A percentile compares a stretch with the other conserved stretches of the same genome.
Conservation (phyloP, 768 basidiomycete genomes). For the Hemileccinum impolitum region DNA sequence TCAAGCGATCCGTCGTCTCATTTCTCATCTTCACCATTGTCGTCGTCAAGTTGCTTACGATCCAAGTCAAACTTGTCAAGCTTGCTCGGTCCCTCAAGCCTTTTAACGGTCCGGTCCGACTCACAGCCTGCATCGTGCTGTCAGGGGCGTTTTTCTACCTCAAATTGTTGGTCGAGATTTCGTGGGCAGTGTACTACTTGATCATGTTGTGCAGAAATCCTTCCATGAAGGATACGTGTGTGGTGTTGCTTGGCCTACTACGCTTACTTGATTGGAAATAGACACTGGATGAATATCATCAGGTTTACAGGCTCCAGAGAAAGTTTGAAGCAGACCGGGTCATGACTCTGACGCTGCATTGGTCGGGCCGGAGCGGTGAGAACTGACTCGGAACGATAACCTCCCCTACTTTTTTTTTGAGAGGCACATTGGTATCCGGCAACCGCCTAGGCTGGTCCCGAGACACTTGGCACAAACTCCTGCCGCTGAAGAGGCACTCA, state of each 20-base stretch:
- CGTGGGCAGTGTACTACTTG: constrained; percentile 28
- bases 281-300: neutral
- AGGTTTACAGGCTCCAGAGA: too few species aligned
- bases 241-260: constrained; percentile 20
- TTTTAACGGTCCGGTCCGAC: constrained; percentile 23
- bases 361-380: too few species aligned
- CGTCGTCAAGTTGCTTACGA: constrained; percentile 26
- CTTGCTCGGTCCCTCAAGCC: constrained; percentile 24
- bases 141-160: constrained; percentile 28
- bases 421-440: too few species aligned
- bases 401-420: too few species aligned
- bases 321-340: too few species aligned
- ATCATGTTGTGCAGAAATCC: constrained; percentile 27
- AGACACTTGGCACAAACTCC: too few species aligned
- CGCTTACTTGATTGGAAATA: constrained; percentile 32
- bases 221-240: constrained; percentile 22
- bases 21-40: constrained; percentile 31
- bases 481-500: too few species aligned
- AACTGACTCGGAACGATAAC: too few species aligned
- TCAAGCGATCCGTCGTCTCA: constrained; percentile 28
- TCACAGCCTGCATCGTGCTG: constrained; percentile 22
- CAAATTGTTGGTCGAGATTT: constrained; percentile 25
- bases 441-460: too few species aligned
- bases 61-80: constrained; percentile 30
- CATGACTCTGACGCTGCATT: too few species aligned